phyloP scores from a whole-genome alignment of 140 eudicot species.

The Stevia rebaudiana region DNA sequence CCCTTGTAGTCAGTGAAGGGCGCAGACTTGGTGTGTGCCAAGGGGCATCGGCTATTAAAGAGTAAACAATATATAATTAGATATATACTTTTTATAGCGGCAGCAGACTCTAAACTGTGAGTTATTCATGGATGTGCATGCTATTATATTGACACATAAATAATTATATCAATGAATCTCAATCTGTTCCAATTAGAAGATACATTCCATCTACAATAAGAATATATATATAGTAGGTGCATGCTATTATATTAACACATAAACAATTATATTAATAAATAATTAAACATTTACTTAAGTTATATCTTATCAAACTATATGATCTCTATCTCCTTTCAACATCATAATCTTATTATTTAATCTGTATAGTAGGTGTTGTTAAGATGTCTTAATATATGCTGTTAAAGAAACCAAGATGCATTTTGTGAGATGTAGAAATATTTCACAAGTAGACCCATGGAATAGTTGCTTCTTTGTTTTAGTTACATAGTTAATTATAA shows the following conservation, averaged over 20 bases:
- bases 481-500: too few species aligned
- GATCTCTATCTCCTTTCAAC: not conserved
- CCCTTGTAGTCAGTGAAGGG: constrained; percentile 36
- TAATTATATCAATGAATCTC: constrained; percentile 9
- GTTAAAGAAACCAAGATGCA: not conserved
- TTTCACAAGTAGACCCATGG: too few species aligned
- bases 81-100: too few species aligned
- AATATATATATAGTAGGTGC: too few species aligned
- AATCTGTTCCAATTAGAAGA: constrained; percentile 18
- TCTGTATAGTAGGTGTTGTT: not conserved
- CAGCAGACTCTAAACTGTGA: not conserved
- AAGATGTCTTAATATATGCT: constrained; percentile 6
- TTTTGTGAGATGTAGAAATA: not conserved
- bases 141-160: constrained; percentile 1
- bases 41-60: too few species aligned
- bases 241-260: too few species aligned
- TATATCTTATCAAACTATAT: not conserved
- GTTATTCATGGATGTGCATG: not conserved
- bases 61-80: not conserved
- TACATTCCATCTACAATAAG: not conserved
- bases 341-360: not conserved
- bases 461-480: too few species aligned
- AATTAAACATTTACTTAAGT: not conserved
- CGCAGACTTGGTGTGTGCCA: constrained; percentile 34
- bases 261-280: too few species aligned